These are phyloP conservation scores for Kodamaea suecica DNA, from an alignment of 1,139 yeast genomes.

Conservation along the genomic window DNA sequence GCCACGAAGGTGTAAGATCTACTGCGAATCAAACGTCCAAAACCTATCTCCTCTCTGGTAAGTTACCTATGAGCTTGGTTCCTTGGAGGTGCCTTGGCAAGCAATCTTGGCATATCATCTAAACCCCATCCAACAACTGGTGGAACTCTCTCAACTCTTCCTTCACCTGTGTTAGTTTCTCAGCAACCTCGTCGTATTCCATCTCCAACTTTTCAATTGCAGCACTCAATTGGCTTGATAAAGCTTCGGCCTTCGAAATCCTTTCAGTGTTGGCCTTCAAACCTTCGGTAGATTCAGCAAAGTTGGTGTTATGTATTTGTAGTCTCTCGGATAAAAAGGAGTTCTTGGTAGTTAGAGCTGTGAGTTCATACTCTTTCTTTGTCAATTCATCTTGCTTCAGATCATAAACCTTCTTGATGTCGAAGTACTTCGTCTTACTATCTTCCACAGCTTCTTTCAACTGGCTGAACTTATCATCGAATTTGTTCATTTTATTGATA, in stretches of 20 bases:
- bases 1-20: too few relatives aligned
- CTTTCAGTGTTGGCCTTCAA: constrained; percentile 10
- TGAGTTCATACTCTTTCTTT: constrained; percentile 17
- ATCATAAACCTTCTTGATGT: constrained; percentile 13
- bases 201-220: constrained; percentile 14
- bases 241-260: constrained; percentile 6
- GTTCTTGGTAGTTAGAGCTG: constrained; percentile 14
- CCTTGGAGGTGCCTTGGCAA: too few relatives aligned
- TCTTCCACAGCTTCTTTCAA: constrained; percentile 15
- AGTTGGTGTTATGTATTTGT: constrained; percentile 8
- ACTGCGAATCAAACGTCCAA: too few relatives aligned
- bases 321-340: constrained; percentile 11
- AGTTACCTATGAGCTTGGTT: too few relatives aligned
- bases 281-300: constrained; percentile 7
- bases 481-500: constrained; percentile 14
- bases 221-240: constrained; percentile 7
- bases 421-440: constrained; percentile 14
- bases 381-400: constrained; percentile 13
- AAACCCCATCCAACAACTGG: constrained; percentile 13
- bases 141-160: constrained; percentile 16
- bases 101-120: too few relatives aligned
- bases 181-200: constrained; percentile 12
- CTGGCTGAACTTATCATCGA: constrained; percentile 15
- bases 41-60: too few relatives aligned
- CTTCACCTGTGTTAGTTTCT: constrained; percentile 8